phyloP scores from a whole-genome alignment of 306 rosid species.

The Vigna trinervia region DNA sequence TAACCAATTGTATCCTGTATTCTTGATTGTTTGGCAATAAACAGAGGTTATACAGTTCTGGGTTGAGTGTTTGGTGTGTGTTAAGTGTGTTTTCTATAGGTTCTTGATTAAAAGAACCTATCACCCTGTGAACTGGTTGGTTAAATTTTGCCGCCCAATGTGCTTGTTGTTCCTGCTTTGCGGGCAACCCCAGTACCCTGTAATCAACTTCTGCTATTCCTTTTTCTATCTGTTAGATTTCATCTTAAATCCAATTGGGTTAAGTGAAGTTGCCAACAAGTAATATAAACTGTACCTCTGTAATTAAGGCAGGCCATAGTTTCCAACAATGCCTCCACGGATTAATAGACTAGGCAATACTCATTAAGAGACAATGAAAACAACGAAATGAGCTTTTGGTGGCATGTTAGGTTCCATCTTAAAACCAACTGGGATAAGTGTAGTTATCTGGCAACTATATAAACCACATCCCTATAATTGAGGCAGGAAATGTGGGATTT shows the following conservation, averaged over 20 bases:
- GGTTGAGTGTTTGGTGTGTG: no score
- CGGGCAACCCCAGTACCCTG: not conserved
- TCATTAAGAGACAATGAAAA: not conserved
- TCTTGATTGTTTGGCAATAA: no score
- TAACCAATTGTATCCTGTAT: no score
- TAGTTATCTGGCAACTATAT: not conserved
- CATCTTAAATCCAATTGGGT: not conserved
- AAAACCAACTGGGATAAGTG: not conserved
- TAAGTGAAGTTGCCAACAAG: not conserved
- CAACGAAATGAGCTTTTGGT: not conserved
- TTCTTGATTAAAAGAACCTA: no score
- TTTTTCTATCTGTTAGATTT: not conserved
- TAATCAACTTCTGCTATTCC: slow-evolving; percentile 3
- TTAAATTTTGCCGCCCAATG: not conserved
- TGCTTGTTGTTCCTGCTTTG: not conserved
- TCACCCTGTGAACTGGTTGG: not conserved
- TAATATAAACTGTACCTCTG: not conserved
- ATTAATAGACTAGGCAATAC: slow-evolving; percentile 1
- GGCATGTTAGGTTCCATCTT: not conserved
- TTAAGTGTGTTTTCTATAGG: no score
- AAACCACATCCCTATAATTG: not conserved
- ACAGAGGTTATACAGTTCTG: no score
- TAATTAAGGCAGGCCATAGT: not conserved
- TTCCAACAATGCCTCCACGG: not conserved
- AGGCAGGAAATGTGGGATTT: not conserved